Evolutionary conservation across 345 rosid genomes (phyloP).

Genomic region (Citrus glauca): DNA sequence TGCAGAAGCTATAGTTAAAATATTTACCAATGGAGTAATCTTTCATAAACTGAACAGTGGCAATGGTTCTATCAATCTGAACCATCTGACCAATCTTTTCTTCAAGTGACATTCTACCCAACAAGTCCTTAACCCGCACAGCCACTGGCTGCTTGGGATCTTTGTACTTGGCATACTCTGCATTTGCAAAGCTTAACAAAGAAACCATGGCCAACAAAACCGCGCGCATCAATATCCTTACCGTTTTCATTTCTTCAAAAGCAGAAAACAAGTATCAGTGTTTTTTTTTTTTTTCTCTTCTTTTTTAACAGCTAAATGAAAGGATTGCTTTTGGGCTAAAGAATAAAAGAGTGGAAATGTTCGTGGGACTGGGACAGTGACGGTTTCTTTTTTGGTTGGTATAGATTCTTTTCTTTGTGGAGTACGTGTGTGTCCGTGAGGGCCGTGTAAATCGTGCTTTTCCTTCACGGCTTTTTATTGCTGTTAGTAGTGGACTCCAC

Average conservation of each 20-base stretch:
- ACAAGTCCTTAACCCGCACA: conserved; percentile 40
- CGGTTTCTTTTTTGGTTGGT: too few relatives aligned
- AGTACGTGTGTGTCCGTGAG: neutral
- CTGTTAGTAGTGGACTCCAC: neutral
- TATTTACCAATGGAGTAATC: conserved; percentile 43
- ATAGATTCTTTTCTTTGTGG: neutral
- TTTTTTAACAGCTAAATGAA: neutral
- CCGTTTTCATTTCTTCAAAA: neutral
- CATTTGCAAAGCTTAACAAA: neutral
- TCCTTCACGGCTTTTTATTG: neutral
- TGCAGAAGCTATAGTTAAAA: neutral
- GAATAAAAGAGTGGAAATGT: too few relatives aligned
- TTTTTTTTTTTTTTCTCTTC: neutral
- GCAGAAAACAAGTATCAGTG: neutral
- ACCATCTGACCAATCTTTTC: conserved; percentile 68
- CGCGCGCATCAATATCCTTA: conserved; percentile 1
- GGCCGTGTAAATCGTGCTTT: neutral
- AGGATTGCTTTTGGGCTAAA: too few relatives aligned
- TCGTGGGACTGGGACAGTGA: too few relatives aligned
- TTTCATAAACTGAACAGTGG: conserved; percentile 38
- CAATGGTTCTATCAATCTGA: conserved; percentile 48
- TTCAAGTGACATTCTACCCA: conserved; percentile 44
- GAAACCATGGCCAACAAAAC: neutral
- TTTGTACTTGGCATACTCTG: conserved; percentile 41
- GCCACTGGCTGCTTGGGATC: conserved; percentile 42